Evolutionary conservation across 2,329 filamentous ascomycete species (phyloP), one percentile per base, ranked within the genome.

Genomic region (Neoarthrinium moseri): DNA sequence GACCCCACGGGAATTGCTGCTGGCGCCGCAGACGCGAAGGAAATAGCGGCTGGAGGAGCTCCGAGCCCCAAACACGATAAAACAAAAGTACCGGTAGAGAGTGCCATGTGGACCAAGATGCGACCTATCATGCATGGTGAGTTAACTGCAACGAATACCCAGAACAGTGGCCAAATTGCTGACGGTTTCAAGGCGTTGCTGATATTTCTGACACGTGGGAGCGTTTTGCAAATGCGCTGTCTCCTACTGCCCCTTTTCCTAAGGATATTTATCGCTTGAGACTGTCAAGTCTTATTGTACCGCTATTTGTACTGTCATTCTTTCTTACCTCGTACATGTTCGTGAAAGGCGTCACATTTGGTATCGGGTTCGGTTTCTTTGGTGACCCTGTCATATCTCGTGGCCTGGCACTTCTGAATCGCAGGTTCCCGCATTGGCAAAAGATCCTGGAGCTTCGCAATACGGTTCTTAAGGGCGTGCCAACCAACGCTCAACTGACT

Each of bases 401-500:
- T 11, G 80, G 73, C 2, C 60, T 89, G 4, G 64, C 66, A 11
- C 78, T 80, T 54, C 65, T 89, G 22, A 84, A 88, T 62, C 69
- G 66, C 6, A 67, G 64, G 6, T 77, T 83, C 54, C 88, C 88
- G 1, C 71, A 84, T 54, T 94, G 89, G 89, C 76, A 88, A 57
- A 87, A 86, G 54, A 71, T 89, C 6, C 71, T 92, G 13, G 84
- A 91, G 56, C 67, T 90, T 10, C 78, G 86, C 49, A 90, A 90
- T 55, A 89, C 86, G 0, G 62, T 94, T 1, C 79, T 95, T 41
- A 89, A 87, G 59, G 88, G 89, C 3, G 84, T 94, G 0, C 90
- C 90, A 1, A 95, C 89, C 2, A 94, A 95, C 60, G 88, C 89
- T 4, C 90, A 95, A 59, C 78, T 95, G 15, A 84, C 89, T 0